Evolutionary conservation across 2,329 filamentous ascomycete species (phyloP).

Genomic region (Ceratocystis smalleyi): DNA sequence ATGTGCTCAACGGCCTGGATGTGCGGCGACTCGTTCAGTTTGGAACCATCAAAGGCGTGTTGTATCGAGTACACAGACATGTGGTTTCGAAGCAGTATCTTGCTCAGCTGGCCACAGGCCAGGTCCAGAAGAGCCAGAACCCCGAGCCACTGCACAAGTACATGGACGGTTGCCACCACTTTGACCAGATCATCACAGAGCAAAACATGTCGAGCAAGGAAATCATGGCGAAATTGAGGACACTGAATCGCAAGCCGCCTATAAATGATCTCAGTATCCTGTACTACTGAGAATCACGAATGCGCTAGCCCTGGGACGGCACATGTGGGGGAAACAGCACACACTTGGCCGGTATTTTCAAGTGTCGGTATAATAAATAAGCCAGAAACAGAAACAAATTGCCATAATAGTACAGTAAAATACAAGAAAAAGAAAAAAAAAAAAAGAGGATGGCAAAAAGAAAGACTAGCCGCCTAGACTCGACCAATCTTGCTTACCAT

Average conservation of each 20-base stretch:
- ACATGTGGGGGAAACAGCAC: constrained; percentile 8
- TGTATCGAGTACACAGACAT: constrained; percentile 89
- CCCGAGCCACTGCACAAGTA: constrained; percentile 47
- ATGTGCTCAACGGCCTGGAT: constrained; percentile 62
- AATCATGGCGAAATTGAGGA: constrained; percentile 52
- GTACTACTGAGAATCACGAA: constrained; percentile 29
- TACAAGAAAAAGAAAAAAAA: not conserved
- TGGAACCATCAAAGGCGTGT: constrained; percentile 82
- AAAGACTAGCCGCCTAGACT: not conserved
- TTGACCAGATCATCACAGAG: constrained; percentile 73
- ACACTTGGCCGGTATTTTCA: not conserved
- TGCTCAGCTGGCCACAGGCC: constrained; percentile 38
- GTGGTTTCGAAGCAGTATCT: constrained; percentile 54
- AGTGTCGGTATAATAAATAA: not conserved
- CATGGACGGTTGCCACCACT: constrained; percentile 57
- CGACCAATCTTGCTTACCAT: not conserved
- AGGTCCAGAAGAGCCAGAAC: constrained; percentile 28
- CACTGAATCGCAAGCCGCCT: constrained; percentile 30
- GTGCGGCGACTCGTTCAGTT: constrained; percentile 87
- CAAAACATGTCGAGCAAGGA: constrained; percentile 53
- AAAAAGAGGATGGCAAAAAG: not conserved
- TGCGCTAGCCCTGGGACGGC: not conserved
- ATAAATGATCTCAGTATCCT: constrained; percentile 39
- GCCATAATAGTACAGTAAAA: constrained; percentile 12
- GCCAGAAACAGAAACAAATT: not conserved